A percentile compares a stretch with the other conserved stretches of the same genome.
These are phyloP conservation scores for Teunomyces tritomae DNA, from an alignment of 805 yeast genomes.

Conservation along the genomic window DNA sequence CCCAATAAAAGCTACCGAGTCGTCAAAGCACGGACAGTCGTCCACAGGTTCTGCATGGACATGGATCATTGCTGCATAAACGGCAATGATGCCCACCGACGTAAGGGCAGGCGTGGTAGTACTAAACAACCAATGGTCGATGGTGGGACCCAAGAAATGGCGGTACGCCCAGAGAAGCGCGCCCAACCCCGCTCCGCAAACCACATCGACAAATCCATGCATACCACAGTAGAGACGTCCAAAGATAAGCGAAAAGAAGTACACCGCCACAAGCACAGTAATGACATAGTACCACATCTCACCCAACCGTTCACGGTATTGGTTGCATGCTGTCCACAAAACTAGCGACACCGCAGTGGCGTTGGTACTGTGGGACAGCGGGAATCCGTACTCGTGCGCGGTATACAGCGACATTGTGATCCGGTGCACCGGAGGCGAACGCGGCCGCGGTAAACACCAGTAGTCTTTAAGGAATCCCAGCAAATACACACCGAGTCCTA, in stretches of 20 bases:
- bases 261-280: conserved; percentile 31
- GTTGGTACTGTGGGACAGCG: conserved; percentile 91
- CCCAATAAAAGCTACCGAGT: conserved; percentile 88
- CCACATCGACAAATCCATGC: conserved; percentile 88
- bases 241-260: conserved; percentile 61
- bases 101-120: conserved; percentile 26
- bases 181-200: conserved; percentile 68
- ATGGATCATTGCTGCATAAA: conserved; percentile 53
- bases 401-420: conserved; percentile 91
- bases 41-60: conserved; percentile 84
- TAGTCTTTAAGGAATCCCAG: conserved; percentile 80
- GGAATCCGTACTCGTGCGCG: conserved; percentile 91
- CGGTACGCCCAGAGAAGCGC: conserved; percentile 49
- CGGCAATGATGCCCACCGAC: conserved; percentile 33
- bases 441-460: conserved; percentile 87
- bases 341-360: conserved; percentile 78
- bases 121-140: conserved; percentile 46
- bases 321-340: conserved; percentile 12
- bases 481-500: conserved; percentile 68
- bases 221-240: conserved; percentile 95
- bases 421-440: conserved; percentile 86
- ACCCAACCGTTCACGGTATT: background rate
- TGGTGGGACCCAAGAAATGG: conserved; percentile 31
- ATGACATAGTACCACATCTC: conserved; percentile 10
- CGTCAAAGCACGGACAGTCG: conserved; percentile 95